Conservation (phyloP, 768 basidiomycete genomes). For the Chalciporus chontae region DNA sequence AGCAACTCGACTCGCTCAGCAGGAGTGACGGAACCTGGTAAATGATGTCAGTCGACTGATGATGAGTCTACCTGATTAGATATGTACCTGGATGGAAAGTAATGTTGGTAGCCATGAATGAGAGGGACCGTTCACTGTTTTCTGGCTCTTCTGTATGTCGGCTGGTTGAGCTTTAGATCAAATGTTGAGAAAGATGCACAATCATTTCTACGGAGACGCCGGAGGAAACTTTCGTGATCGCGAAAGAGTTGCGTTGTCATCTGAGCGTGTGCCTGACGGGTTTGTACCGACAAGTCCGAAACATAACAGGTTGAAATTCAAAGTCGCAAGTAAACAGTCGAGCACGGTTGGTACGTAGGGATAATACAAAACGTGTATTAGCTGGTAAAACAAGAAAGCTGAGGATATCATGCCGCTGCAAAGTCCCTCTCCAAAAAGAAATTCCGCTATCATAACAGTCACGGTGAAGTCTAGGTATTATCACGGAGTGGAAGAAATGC, state of each 20-base stretch:
- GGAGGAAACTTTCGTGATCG: background rate
- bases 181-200: conserved; percentile 11
- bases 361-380: conserved; percentile 4
- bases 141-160: background rate
- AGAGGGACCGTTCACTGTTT: background rate
- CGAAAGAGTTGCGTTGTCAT: background rate
- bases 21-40: conserved; percentile 63
- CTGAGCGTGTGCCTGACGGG: background rate
- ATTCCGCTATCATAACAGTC: conserved; percentile 14
- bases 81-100: conserved; percentile 65
- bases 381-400: background rate
- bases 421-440: conserved; percentile 21
- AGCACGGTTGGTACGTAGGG: background rate
- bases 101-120: conserved; percentile 45
- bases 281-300: background rate
- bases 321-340: background rate
- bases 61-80: background rate
- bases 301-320: too few species aligned
- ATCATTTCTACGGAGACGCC: background rate
- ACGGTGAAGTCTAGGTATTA: conserved; percentile 2
- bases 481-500: conserved; percentile 23
- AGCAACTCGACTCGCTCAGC: conserved; percentile 66
- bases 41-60: conserved; percentile 2
- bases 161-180: background rate
- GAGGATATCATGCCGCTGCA: conserved; percentile 16